Percentiles rank a stretch among this genome's conserved stretches.
Evolutionary conservation across 495 filamentous ascomycete species (phyloP).

Genomic region (Xylaria nigripes): DNA sequence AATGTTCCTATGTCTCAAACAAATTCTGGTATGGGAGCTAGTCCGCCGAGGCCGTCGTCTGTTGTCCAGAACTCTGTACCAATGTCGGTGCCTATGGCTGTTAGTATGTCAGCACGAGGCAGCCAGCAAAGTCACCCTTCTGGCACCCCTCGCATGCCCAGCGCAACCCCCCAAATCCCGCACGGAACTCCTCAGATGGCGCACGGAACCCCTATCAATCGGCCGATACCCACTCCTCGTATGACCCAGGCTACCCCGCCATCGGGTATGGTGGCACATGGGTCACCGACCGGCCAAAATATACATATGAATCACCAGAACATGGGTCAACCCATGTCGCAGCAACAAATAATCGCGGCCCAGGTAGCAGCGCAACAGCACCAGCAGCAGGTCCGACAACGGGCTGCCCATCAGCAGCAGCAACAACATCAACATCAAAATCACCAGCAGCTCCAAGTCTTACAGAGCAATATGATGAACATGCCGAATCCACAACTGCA

Average conservation of each 20-base stretch:
- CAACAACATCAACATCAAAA: conserved; percentile 28
- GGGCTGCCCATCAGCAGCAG: conserved; percentile 32
- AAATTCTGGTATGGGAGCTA: conserved; percentile 70
- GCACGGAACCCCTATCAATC: conserved; percentile 62
- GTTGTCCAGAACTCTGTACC: conserved; percentile 63
- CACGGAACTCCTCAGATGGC: conserved; percentile 48
- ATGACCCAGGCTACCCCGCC: conserved; percentile 65
- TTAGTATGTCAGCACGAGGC: conserved; percentile 65
- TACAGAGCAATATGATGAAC: conserved; percentile 35
- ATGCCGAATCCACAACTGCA: conserved; percentile 22
- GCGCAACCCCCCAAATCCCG: conserved; percentile 48
- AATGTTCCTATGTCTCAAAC: conserved; percentile 70
- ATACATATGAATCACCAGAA: conserved; percentile 48
- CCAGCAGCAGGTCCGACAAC: conserved; percentile 29
- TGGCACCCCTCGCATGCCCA: conserved; percentile 73
- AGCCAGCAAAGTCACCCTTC: conserved; percentile 73
- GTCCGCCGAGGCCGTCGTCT: conserved; percentile 68
- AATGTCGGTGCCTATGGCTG: conserved; percentile 52
- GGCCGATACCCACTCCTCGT: conserved; percentile 59
- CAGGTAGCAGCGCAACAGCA: conserved; percentile 49
- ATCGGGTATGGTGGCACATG: conserved; percentile 49
- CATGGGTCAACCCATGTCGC: conserved; percentile 35
- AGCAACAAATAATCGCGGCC: conserved; percentile 30
- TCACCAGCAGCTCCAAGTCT: conserved; percentile 23
- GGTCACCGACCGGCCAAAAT: conserved; percentile 47